Base-by-base conservation (phyloP, 169 alveolate genomes). In the Plasmodium ovale region DNA sequence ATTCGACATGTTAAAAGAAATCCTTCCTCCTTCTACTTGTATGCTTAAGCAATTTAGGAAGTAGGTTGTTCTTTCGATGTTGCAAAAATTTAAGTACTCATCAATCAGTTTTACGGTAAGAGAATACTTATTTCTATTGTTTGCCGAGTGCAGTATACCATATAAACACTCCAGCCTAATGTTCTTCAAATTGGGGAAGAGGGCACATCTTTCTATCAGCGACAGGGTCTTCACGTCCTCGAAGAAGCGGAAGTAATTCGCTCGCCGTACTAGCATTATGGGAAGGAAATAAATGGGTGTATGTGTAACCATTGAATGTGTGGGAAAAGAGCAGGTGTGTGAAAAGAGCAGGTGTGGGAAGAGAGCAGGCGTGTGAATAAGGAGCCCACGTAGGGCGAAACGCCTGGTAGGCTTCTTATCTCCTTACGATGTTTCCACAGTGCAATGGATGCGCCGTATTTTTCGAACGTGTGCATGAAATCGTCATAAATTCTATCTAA, bases 181-280 rank as follows among this genome's bases (percentile, higher is more conserved):
- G 9, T 53, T 19, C 49, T 77, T 77, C 19, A 77, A 2, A 47
- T 77, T 42, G 10, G 56, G 37, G 37, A 77, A 77, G 23, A 77
- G 7, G 0, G 70, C 31, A 25, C 67, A 77, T 44, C 54, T 49
- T 68, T 77, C 89, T 14, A 77, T 62, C 1, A 77, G 19, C 10
- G 74, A 62, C n/a, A 77, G 51, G 35, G 42, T 49, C 39, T 77
- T 31, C 64, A 77, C 27, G 16, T 54, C 89, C 27, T 62, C 77
- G 37, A 77, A 77, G 62, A 77, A 77, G 39, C 79, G 31, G 72
- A 77, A 77, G 79, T 77, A 77, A 44, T 77, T 77, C 1, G 71
- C 72, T 12, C 89, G n/a, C 1, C 53, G 71, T 3, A 77, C 89
- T 77, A 47, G 2, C 19, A 72, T 9, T 37, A 19, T 16, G 21